These are phyloP conservation scores for Fraxinus greggii DNA, from an alignment of 305 asterid species.

Conservation along the genomic window DNA sequence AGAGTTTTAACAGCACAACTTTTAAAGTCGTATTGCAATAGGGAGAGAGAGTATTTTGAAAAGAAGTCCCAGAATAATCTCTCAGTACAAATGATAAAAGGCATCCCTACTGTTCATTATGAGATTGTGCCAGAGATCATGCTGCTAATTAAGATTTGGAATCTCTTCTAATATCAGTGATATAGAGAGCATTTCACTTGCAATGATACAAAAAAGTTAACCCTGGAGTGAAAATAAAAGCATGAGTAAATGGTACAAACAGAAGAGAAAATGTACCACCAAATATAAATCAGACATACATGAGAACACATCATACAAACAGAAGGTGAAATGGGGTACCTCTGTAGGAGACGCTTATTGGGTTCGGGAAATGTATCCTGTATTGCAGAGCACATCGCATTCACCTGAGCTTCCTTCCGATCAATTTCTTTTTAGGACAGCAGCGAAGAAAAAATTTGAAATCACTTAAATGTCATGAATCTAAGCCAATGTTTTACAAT, in stretches of 20 bases:
- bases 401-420: conserved; percentile 75
- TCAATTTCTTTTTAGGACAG: conserved; percentile 60
- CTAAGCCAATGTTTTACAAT: neutral
- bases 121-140: neutral
- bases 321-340: conserved; percentile 46
- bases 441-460: conserved; percentile 25
- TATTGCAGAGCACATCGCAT: conserved; percentile 82
- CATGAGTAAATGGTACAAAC: conserved; percentile 8
- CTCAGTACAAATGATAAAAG: neutral
- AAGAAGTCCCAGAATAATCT: neutral
- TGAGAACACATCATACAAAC: neutral
- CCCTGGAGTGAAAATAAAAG: neutral
- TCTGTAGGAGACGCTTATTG: conserved; percentile 86
- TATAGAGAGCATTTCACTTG: neutral
- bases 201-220: conserved; percentile 11
- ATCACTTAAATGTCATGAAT: conserved; percentile 9
- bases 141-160: neutral
- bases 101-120: neutral
- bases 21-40: neutral
- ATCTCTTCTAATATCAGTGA: neutral
- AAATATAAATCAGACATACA: conserved; percentile 3
- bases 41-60: neutral
- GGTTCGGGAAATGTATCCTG: conserved; percentile 96
- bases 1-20: neutral
- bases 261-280: conserved; percentile 12